Evolutionary conservation across 176 grass and related monocot genomes (phyloP).

Genomic region (Alloteropsis semialata): DNA sequence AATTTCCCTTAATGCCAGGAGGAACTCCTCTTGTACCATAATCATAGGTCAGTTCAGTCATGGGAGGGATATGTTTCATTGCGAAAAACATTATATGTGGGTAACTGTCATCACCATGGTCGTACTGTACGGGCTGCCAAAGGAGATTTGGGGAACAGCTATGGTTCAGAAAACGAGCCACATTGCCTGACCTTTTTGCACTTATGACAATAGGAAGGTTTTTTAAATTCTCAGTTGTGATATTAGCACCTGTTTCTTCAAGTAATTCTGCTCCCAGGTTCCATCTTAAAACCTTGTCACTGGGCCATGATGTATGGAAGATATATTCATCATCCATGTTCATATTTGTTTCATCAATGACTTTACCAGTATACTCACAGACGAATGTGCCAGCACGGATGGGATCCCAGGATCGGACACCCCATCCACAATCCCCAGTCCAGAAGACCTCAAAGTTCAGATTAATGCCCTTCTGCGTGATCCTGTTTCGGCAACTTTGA

Average conservation of each 20-base stretch:
- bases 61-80: constrained; percentile 61
- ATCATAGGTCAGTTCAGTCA: constrained; percentile 64
- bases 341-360: constrained; percentile 30
- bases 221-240: constrained; percentile 13
- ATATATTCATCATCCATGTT: constrained; percentile 34
- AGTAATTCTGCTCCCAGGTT: constrained; percentile 49
- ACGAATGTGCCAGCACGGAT: constrained; percentile 61
- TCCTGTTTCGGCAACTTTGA: constrained; percentile 53
- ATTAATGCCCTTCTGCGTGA: constrained; percentile 42
- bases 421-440: constrained; percentile 54
- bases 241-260: constrained; percentile 6
- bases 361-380: constrained; percentile 49
- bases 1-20: constrained; percentile 14
- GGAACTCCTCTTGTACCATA: constrained; percentile 43
- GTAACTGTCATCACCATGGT: constrained; percentile 44
- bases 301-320: constrained; percentile 22
- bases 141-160: constrained; percentile 65
- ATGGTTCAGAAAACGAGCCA: constrained; percentile 69
- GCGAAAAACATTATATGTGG: constrained; percentile 67
- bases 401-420: constrained; percentile 57
- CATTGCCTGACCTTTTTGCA: constrained; percentile 49
- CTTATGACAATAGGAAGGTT: constrained; percentile 44
- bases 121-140: constrained; percentile 62
- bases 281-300: constrained; percentile 24
- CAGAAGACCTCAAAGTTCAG: constrained; percentile 58